These are phyloP conservation scores for Aspergillus sp. DNA, from an alignment of 2,329 filamentous ascomycete genomes.

Conservation along the genomic window DNA sequence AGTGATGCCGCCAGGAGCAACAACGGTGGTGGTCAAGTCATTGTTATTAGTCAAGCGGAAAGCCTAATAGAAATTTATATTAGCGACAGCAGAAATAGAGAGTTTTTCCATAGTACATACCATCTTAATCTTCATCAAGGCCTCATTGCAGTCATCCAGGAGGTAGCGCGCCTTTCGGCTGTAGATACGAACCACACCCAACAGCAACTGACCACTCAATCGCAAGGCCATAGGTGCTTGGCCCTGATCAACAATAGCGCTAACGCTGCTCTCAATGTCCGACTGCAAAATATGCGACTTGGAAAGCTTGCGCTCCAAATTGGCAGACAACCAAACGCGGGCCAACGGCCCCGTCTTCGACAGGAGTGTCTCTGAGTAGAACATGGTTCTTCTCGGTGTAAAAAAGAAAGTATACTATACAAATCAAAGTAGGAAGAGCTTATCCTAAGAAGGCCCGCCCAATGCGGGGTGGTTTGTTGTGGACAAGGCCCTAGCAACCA, in stretches of 20 bases:
- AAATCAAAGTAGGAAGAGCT: slow-evolving; percentile 26
- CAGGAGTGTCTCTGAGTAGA: slow-evolving; percentile 93
- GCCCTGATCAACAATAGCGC: slow-evolving; percentile 86
- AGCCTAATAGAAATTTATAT: slow-evolving; percentile 53
- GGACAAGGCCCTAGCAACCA: slow-evolving; percentile 15
- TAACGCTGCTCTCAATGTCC: slow-evolving; percentile 90
- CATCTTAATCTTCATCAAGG: slow-evolving; percentile 97
- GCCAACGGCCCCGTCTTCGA: slow-evolving; percentile 96
- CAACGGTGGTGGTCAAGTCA: slow-evolving; percentile 78
- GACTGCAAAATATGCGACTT: slow-evolving; percentile 94
- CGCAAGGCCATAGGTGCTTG: slow-evolving; percentile 94
- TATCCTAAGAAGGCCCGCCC: slow-evolving; percentile 21
- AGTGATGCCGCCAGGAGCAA: slow-evolving; percentile 78
- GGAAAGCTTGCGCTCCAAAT: slow-evolving; percentile 95
- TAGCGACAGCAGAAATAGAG: background rate
- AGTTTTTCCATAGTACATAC: slow-evolving; percentile 45
- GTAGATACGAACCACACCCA: slow-evolving; percentile 96
- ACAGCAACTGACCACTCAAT: slow-evolving; percentile 84
- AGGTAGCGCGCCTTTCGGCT: slow-evolving; percentile 95
- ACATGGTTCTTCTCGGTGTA: slow-evolving; percentile 57
- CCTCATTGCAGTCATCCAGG: slow-evolving; percentile 95
- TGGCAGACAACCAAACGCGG: slow-evolving; percentile 96
- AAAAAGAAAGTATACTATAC: slow-evolving; percentile 7
- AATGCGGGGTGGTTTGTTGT: slow-evolving; percentile 26
- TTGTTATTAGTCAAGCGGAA: slow-evolving; percentile 94